Evolutionary conservation across 495 filamentous ascomycete genomes (phyloP), one percentile per base, ranked within the genome.

Genomic region (Coniosporium apollinis): DNA sequence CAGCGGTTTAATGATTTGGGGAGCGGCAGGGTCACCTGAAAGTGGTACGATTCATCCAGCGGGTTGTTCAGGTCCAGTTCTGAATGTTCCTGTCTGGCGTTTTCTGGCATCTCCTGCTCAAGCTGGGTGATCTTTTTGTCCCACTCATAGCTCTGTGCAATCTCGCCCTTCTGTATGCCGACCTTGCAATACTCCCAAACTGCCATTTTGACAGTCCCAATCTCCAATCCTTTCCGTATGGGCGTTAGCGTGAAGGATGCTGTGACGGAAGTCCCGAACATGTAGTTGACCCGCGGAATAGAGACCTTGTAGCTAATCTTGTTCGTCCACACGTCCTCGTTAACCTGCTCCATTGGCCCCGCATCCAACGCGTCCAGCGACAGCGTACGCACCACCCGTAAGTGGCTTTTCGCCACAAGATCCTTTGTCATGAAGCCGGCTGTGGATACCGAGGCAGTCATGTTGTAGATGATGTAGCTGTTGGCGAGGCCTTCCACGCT

Each of bases 301-400:
- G 76, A 74, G 38, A 97, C 78, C 5, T 79, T 79, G 53, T 96
- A 96, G 49, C 89, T 75, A 47, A 94, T 70, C 62, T 97, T 97
- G 56, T 86, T 81, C 8, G 80, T 72, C 89, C 89, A 97, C 37
- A 89, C 70, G 48, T 92, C 92, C 54, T 92, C 81, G 34, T 60
- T 57, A 19, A 44, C 47, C 45, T 51, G 36, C 29, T 2, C 15
- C 21, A 19, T 8, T 31, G 29, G 24, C 7, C 51, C 37, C 34
- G 43, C 48, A 51, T 94, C 87, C 38, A 89, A 64, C 19, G 81
- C 76, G 26, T 79, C 75, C 11, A 79, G 65, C 21, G 82, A 79
- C 33, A 94, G 58, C 3, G 87, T 94, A 34, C 89, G 68, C 30
- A 97, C 79, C 39, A 97, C 75, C 14, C 89, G 72, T 35, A 97